Conservation (phyloP, 2,329 filamentous ascomycete species). For the Colletotrichum sidae region DNA sequence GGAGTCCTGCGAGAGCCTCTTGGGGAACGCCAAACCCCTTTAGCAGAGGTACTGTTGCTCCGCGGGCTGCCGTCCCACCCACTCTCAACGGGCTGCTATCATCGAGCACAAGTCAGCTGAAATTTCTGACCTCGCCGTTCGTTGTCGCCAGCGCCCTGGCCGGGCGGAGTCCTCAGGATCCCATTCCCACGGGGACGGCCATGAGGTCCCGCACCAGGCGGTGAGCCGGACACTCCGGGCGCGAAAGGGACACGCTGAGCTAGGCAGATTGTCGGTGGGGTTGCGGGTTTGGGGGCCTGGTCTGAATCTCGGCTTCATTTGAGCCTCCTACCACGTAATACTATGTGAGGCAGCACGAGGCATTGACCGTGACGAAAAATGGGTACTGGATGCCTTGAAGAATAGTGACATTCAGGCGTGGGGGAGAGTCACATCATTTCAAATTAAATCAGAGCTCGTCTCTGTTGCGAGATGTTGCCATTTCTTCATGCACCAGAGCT, state of each 20-base stretch:
- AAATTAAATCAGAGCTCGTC: neutral
- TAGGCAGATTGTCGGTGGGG: slow-evolving; percentile 18
- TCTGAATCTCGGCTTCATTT: slow-evolving; percentile 4
- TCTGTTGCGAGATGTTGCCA: slow-evolving; percentile 53
- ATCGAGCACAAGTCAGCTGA: slow-evolving; percentile 20
- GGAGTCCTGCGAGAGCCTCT: neutral
- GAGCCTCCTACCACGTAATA: neutral
- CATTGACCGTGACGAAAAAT: neutral
- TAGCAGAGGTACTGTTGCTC: slow-evolving; percentile 4
- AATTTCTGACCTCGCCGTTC: slow-evolving; percentile 20
- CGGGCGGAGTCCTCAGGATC: slow-evolving; percentile 4
- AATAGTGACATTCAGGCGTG: neutral
- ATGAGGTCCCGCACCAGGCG: slow-evolving; percentile 8
- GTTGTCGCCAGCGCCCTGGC: neutral
- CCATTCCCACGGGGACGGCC: neutral
- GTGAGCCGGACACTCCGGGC: slow-evolving; percentile 30
- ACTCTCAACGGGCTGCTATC: slow-evolving; percentile 1
- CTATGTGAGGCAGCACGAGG: neutral
- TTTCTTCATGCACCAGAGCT: slow-evolving; percentile 66
- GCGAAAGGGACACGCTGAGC: neutral
- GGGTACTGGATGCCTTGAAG: neutral
- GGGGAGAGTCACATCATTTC: neutral
- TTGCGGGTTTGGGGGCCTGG: neutral
- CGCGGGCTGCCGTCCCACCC: neutral
- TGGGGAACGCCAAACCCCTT: slow-evolving; percentile 13